phyloP scores from a whole-genome alignment of 2,329 filamentous ascomycete species.

The Xylaria sp. region DNA sequence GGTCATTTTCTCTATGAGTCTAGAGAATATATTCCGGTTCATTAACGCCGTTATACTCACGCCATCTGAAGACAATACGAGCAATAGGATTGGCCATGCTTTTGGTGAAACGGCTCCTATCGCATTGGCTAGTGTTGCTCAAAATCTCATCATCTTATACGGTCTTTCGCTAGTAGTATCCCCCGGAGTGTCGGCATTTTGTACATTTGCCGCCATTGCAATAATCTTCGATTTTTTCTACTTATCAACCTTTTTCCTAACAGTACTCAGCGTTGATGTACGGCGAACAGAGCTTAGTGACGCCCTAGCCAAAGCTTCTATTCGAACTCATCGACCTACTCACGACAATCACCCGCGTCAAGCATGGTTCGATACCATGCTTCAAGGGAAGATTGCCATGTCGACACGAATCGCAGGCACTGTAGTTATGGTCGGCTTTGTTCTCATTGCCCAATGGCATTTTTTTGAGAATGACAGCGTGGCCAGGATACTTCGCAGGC shows the following conservation, averaged over 20 bases:
- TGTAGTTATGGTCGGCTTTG: constrained; percentile 76
- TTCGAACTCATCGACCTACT: constrained; percentile 50
- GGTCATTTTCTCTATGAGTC: constrained; percentile 79
- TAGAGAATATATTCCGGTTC: constrained; percentile 82
- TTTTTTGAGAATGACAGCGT: constrained; percentile 73
- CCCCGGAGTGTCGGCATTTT: constrained; percentile 78
- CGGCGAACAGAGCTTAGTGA: constrained; percentile 80
- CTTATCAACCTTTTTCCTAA: constrained; percentile 81
- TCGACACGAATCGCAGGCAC: constrained; percentile 81
- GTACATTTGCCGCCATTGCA: constrained; percentile 79
- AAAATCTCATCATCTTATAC: constrained; percentile 75
- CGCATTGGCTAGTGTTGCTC: constrained; percentile 72
- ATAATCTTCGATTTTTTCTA: constrained; percentile 82
- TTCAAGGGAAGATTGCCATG: constrained; percentile 72
- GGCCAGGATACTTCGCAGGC: constrained; percentile 50
- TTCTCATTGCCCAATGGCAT: constrained; percentile 80
- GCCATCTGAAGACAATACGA: constrained; percentile 74
- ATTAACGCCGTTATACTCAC: constrained; percentile 82
- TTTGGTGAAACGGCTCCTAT: constrained; percentile 78
- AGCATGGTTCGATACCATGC: constrained; percentile 70
- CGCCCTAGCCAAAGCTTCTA: constrained; percentile 69
- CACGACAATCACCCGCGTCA: constrained; percentile 51
- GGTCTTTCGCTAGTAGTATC: constrained; percentile 74
- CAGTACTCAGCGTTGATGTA: constrained; percentile 83
- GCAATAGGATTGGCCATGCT: constrained; percentile 76